Evolutionary conservation across 345 rosid genomes (phyloP).

Genomic region (Eucalyptus cloeziana): DNA sequence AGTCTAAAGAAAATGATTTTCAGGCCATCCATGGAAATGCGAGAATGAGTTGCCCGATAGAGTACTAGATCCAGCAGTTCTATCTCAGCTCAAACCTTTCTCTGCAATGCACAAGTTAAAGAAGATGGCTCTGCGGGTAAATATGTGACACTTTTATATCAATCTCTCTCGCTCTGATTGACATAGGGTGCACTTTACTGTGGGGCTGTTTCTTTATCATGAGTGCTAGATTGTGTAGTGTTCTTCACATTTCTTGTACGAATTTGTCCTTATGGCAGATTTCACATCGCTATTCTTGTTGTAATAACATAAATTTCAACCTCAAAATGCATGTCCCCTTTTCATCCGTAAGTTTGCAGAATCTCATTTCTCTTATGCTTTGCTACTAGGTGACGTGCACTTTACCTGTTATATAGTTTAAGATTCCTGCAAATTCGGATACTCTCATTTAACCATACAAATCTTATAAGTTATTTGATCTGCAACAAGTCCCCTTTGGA

Average conservation of each 20-base stretch:
- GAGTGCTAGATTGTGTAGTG: background rate
- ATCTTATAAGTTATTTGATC: background rate
- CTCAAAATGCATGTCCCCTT: background rate
- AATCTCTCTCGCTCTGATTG: background rate
- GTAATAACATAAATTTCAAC: background rate
- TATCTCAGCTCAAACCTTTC: slow-evolving; percentile 91
- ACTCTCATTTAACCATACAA: background rate
- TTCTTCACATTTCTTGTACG: background rate
- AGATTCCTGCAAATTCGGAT: background rate
- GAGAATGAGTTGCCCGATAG: slow-evolving; percentile 96
- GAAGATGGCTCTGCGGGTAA: slow-evolving; percentile 91
- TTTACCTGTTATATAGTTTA: background rate
- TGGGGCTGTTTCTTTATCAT: background rate
- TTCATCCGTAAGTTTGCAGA: background rate
- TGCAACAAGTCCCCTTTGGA: background rate
- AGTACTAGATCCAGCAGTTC: slow-evolving; percentile 84
- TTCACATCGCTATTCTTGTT: background rate
- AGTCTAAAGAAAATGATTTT: background rate
- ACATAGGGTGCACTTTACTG: background rate
- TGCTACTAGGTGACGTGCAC: background rate
- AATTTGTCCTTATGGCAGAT: background rate
- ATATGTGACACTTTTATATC: background rate
- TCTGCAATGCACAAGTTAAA: slow-evolving; percentile 96
- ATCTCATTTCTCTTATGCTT: background rate
- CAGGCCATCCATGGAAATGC: slow-evolving; percentile 98